phyloP scores from a whole-genome alignment of 192 early-diverging fungal genomes.

The Backusella luteola region DNA sequence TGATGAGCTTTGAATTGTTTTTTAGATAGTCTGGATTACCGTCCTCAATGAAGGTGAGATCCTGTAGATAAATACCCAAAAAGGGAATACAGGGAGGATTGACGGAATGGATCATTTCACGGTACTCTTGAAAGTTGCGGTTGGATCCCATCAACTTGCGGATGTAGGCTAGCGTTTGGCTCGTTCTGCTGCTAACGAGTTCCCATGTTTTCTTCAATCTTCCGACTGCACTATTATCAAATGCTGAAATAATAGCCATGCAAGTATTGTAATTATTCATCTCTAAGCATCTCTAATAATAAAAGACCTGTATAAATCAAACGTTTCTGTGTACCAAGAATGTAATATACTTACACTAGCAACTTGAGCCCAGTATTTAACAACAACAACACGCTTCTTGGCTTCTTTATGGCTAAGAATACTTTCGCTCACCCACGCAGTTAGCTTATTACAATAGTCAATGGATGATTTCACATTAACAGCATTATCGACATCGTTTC shows the following conservation, averaged over 20 bases:
- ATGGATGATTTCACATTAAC: slow-evolving; percentile 88
- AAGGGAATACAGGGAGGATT: slow-evolving; percentile 76
- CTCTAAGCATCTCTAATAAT: slow-evolving; percentile 63
- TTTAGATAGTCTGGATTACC: slow-evolving; percentile 73
- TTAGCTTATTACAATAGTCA: slow-evolving; percentile 75
- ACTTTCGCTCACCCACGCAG: slow-evolving; percentile 83
- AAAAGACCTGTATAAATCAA: background rate
- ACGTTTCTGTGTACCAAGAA: background rate
- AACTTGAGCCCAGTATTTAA: slow-evolving; percentile 84
- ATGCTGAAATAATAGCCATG: slow-evolving; percentile 85
- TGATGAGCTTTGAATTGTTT: slow-evolving; percentile 69
- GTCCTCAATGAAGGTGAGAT: slow-evolving; percentile 84
- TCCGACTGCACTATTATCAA: slow-evolving; percentile 86
- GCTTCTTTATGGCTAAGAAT: slow-evolving; percentile 79
- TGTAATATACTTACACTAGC: slow-evolving; percentile 52
- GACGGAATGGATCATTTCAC: slow-evolving; percentile 70
- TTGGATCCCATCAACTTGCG: slow-evolving; percentile 69
- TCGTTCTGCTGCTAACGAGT: slow-evolving; percentile 41
- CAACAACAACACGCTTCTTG: slow-evolving; percentile 71
- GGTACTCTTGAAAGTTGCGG: slow-evolving; percentile 75
- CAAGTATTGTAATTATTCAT: slow-evolving; percentile 96
- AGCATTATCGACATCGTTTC: slow-evolving; percentile 60
- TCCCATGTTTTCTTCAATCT: slow-evolving; percentile 93
- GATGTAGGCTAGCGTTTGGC: slow-evolving; percentile 53
- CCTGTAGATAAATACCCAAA: slow-evolving; percentile 77